Evolutionary conservation across 176 grass and related monocot genomes (phyloP), one percentile per base, ranked within the genome.

Genomic region (Carex pumila): DNA sequence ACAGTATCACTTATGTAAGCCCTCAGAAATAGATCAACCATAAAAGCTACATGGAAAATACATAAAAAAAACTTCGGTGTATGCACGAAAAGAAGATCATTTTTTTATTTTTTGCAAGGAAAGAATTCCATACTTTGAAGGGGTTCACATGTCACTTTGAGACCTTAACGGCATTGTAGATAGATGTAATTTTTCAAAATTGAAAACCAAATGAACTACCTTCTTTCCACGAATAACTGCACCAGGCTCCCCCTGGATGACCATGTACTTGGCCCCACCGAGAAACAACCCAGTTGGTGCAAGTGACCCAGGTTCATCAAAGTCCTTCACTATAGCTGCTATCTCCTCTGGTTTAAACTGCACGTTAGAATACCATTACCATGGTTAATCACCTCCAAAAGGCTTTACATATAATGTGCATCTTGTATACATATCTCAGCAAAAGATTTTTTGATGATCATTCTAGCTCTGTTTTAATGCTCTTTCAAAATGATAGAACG

Each of bases 191-290:
- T 61, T 61, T 61, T 68, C 3, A 17, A 39, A 37, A 6, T 61
- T 10, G 25, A 29, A 54, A 54, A 50, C 25, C 54, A 6, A 68
- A 67, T 15, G 9, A 18, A 17, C 71, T 67, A 94, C 94, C 91
- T 97, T 97, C 89, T 97, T 97, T 50, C 94, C 94, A 68, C 89
- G 94, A 61, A 97, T 91, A 37, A 97, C 94, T 1, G 79, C 86
- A 17, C 94, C 94, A 15, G 94, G 84, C 61, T 97, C 94, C 4
- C 94, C 94, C 79, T 86, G 84, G 81, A 97, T 93, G 52, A 97
- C 91, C 94, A 97, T 97, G 68, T 97, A 97, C 45, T 97, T 97
- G 7, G 87, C 69, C n/a, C 72, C 58, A 37, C 53, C 91, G 54
- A 97, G 78, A 80, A 88, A 87, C 64, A 97, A 69, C 56, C 94